A percentile compares a stretch with the other conserved stretches of the same genome.
These are phyloP conservation scores for Hymenoscyphus fructigenus DNA, from an alignment of 2,329 filamentous ascomycete species.

Conservation along the genomic window DNA sequence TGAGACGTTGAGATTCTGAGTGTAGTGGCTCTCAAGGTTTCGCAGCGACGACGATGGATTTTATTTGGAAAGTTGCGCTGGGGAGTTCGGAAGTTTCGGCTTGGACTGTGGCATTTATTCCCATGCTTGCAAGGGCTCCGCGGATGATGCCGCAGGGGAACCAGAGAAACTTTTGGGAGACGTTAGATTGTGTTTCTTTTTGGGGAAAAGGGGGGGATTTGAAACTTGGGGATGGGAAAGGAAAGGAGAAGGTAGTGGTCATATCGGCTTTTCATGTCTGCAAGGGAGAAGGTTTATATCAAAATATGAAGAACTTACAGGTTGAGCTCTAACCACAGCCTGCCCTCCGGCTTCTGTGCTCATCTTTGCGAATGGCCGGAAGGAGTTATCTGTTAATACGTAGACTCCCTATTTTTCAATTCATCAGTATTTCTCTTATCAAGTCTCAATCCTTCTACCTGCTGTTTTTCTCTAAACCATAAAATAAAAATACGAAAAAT, in stretches of 20 bases:
- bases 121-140: conserved; percentile 87
- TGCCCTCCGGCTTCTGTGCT: conserved; percentile 75
- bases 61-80: conserved; percentile 91
- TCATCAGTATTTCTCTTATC: conserved; percentile 11
- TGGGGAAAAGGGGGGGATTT: background rate
- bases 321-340: conserved; percentile 72
- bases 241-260: too few relatives aligned
- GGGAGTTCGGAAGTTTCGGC: conserved; percentile 88
- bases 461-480: background rate
- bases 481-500: background rate
- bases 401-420: conserved; percentile 70
- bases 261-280: too few relatives aligned
- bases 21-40: background rate
- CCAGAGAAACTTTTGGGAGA: conserved; percentile 71
- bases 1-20: too few relatives aligned
- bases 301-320: conserved; percentile 69
- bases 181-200: background rate
- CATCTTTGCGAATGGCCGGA: conserved; percentile 87
- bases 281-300: too few relatives aligned
- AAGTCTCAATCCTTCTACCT: background rate
- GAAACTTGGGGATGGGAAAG: too few relatives aligned
- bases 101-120: conserved; percentile 86
- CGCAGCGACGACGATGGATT: conserved; percentile 54
- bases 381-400: conserved; percentile 89
- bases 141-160: conserved; percentile 93